Evolutionary conservation across 1,284 basidiomycete genomes (phyloP).

Genomic region (Gymnopus androsaceus): DNA sequence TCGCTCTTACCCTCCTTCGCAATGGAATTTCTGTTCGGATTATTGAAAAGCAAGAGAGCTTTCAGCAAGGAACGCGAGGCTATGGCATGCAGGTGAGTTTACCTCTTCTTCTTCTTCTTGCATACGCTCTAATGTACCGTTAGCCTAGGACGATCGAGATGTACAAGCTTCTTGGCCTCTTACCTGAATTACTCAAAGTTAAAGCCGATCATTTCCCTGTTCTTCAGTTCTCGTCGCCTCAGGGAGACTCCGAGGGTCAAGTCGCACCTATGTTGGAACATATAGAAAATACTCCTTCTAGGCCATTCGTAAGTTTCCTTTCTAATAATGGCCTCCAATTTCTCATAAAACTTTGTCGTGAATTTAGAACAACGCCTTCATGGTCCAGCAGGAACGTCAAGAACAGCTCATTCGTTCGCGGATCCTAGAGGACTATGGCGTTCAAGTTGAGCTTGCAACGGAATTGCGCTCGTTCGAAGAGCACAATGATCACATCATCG

Average conservation of each 20-base stretch:
- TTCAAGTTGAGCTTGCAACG: slow-evolving; percentile 5
- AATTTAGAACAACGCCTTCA: slow-evolving; percentile 11
- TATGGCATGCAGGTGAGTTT: slow-evolving; percentile 21
- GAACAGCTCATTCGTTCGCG: slow-evolving; percentile 3
- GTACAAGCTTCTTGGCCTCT: slow-evolving; percentile 16
- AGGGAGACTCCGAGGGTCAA: background rate
- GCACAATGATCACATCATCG: slow-evolving; percentile 9
- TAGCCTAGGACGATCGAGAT: slow-evolving; percentile 20
- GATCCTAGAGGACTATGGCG: slow-evolving; percentile 4
- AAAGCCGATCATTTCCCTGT: background rate
- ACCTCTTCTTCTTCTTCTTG: no score
- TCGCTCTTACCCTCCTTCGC: slow-evolving; percentile 23
- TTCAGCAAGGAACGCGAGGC: slow-evolving; percentile 23
- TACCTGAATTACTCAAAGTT: slow-evolving; percentile 9
- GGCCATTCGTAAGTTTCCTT: background rate
- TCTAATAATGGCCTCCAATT: background rate
- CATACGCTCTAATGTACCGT: no score
- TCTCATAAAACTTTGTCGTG: slow-evolving; percentile 19
- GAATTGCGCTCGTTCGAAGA: slow-evolving; percentile 10
- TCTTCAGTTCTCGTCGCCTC: slow-evolving; percentile 8
- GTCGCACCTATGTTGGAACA: background rate
- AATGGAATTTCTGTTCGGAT: slow-evolving; percentile 27
- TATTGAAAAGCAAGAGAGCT: slow-evolving; percentile 23
- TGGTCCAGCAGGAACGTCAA: slow-evolving; percentile 8
- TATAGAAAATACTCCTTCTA: background rate